phyloP scores from a whole-genome alignment of 1,284 basidiomycete genomes.

The Melampsora americana region DNA sequence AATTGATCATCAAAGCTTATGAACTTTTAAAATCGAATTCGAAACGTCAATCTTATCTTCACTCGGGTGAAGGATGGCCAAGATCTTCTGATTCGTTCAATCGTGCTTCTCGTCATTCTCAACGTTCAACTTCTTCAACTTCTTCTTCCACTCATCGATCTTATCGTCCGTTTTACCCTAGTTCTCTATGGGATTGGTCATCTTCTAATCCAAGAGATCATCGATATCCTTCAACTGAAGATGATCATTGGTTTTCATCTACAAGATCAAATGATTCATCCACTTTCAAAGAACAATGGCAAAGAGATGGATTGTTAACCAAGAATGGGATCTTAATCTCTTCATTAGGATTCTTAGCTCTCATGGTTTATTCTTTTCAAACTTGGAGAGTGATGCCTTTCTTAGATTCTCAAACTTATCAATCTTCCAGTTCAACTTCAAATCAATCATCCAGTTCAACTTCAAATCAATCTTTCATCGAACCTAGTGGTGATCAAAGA shows the following conservation, averaged over 20 bases:
- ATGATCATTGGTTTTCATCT: background rate
- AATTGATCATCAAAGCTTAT: conserved; percentile 48
- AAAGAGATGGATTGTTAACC: conserved; percentile 19
- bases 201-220: too few species aligned
- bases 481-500: conserved; percentile 22
- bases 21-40: conserved; percentile 47
- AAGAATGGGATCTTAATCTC: conserved; percentile 35
- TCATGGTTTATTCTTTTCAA: conserved; percentile 9
- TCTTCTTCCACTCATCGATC: background rate
- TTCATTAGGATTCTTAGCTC: conserved; percentile 9
- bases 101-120: background rate
- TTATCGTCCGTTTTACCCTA: background rate
- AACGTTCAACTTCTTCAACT: background rate
- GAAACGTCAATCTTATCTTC: conserved; percentile 46
- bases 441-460: background rate
- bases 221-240: background rate
- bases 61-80: conserved; percentile 48
- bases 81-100: background rate
- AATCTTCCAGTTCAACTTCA: background rate
- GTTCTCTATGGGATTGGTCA: background rate
- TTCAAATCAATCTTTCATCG: background rate
- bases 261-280: conserved; percentile 7
- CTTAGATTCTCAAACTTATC: background rate
- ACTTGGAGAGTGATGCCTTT: conserved; percentile 22
- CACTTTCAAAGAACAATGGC: conserved; percentile 38